These are phyloP conservation scores for Nakaseomyces uthaithaninus DNA, from an alignment of 1,139 yeast genomes.

Conservation along the genomic window DNA sequence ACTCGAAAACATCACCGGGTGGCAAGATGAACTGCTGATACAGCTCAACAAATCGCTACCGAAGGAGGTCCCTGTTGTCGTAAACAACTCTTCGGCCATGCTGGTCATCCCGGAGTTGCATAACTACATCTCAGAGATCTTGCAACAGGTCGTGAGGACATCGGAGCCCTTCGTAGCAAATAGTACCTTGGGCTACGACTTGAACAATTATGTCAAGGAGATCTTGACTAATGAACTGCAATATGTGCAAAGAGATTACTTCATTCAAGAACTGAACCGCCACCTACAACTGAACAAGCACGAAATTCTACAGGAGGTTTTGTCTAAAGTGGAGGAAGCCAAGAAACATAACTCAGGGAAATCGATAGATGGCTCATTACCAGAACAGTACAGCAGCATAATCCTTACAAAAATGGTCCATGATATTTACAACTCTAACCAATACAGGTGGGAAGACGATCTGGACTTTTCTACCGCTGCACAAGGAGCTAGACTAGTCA, in stretches of 20 bases:
- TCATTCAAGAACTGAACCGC: slow-evolving; percentile 24
- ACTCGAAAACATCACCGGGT: slow-evolving; percentile 23
- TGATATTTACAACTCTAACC: slow-evolving; percentile 28
- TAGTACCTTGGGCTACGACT: slow-evolving; percentile 11
- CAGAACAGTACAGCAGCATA: slow-evolving; percentile 24
- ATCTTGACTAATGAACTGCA: slow-evolving; percentile 28
- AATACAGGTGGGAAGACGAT: slow-evolving; percentile 31
- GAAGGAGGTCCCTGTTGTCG: slow-evolving; percentile 27
- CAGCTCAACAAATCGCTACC: slow-evolving; percentile 23
- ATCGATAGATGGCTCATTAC: slow-evolving; percentile 7
- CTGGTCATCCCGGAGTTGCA: slow-evolving; percentile 29
- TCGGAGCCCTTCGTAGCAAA: slow-evolving; percentile 10
- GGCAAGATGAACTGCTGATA: slow-evolving; percentile 19
- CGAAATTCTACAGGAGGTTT: slow-evolving; percentile 25
- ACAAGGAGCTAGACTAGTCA: slow-evolving; percentile 29
- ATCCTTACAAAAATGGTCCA: slow-evolving; percentile 25
- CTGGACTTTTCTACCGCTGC: slow-evolving; percentile 29
- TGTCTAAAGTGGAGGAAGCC: slow-evolving; percentile 12
- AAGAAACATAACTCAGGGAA: slow-evolving; percentile 7
- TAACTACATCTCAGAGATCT: slow-evolving; percentile 17
- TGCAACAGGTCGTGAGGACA: slow-evolving; percentile 18
- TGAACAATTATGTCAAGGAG: slow-evolving; percentile 28
- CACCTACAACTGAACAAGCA: slow-evolving; percentile 22
- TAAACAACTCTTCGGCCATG: slow-evolving; percentile 21
- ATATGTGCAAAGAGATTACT: slow-evolving; percentile 25